Evolutionary conservation across 2,329 filamentous ascomycete genomes (phyloP).

Genomic region (Aureobasidium sp.): DNA sequence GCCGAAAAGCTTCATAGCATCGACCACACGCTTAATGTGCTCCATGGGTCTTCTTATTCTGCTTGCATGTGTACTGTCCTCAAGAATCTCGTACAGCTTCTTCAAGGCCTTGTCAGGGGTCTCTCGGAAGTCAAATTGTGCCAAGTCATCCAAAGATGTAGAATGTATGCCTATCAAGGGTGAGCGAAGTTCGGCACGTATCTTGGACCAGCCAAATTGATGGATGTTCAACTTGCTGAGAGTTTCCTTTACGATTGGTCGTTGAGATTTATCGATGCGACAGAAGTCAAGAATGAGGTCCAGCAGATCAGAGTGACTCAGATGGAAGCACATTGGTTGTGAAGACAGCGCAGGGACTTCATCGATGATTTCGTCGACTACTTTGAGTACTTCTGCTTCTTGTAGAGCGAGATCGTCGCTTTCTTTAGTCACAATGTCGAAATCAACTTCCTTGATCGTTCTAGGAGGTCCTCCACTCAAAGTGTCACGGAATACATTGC

Average conservation of each 20-base stretch:
- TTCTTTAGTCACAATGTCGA: conserved; percentile 77
- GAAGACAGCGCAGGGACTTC: conserved; percentile 66
- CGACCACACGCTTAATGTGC: conserved; percentile 70
- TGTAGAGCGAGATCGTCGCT: conserved; percentile 78
- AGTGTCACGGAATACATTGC: conserved; percentile 75
- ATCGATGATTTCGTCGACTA: conserved; percentile 81
- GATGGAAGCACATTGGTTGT: conserved; percentile 74
- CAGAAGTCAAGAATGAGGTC: conserved; percentile 88
- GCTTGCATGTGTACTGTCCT: conserved; percentile 28
- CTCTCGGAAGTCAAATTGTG: conserved; percentile 82
- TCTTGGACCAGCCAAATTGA: conserved; percentile 73
- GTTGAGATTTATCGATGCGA: conserved; percentile 62
- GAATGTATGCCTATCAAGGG: conserved; percentile 73
- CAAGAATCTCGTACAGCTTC: conserved; percentile 50
- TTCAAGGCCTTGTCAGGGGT: conserved; percentile 67
- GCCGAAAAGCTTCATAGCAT: conserved; percentile 68
- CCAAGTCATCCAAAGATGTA: conserved; percentile 83
- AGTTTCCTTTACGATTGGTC: conserved; percentile 69
- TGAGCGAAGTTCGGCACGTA: conserved; percentile 74
- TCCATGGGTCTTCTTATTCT: conserved; percentile 39
- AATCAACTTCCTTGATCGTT: conserved; percentile 84
- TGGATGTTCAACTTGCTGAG: conserved; percentile 82
- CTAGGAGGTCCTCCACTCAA: conserved; percentile 72
- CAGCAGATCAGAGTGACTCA: conserved; percentile 82
- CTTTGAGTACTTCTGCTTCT: conserved; percentile 89